Evolutionary conservation across 805 yeast species (phyloP).

Genomic region (Clavispora santaluciae): DNA sequence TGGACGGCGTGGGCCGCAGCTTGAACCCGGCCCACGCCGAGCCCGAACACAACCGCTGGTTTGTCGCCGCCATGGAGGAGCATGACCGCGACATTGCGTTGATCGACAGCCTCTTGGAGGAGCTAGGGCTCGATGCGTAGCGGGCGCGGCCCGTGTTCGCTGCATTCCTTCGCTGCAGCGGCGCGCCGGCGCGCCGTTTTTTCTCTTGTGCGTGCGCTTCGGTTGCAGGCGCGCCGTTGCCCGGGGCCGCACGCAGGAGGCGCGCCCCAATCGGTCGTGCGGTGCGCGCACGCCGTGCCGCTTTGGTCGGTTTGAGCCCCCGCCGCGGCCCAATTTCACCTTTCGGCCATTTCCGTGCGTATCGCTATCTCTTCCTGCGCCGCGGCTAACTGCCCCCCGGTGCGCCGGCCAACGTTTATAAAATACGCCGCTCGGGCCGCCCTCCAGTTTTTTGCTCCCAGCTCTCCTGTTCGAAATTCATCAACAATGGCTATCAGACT

Average conservation of each 20-base stretch:
- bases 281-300: not conserved
- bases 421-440: not conserved
- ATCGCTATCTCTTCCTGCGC: not conserved
- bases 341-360: not conserved
- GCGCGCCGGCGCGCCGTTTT: not conserved
- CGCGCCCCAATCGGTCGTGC: not conserved
- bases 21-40: conserved; percentile 1
- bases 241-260: too few relatives aligned
- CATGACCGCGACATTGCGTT: conserved; percentile 2
- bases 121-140: conserved; percentile 3
- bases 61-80: not conserved
- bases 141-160: too few relatives aligned
- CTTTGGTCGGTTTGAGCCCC: not conserved
- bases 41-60: conserved; percentile 1
- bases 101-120: conserved; percentile 2
- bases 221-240: too few relatives aligned
- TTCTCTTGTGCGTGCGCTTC: too few relatives aligned
- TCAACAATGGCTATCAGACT: conserved; percentile 1
- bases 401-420: not conserved
- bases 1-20: conserved; percentile 11
- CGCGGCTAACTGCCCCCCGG: not conserved
- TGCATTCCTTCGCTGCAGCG: not conserved
- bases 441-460: not conserved
- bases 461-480: not conserved
- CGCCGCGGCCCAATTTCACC: not conserved